Base-by-base conservation (phyloP, 345 rosid species). In the Eutrema japonicum region DNA sequence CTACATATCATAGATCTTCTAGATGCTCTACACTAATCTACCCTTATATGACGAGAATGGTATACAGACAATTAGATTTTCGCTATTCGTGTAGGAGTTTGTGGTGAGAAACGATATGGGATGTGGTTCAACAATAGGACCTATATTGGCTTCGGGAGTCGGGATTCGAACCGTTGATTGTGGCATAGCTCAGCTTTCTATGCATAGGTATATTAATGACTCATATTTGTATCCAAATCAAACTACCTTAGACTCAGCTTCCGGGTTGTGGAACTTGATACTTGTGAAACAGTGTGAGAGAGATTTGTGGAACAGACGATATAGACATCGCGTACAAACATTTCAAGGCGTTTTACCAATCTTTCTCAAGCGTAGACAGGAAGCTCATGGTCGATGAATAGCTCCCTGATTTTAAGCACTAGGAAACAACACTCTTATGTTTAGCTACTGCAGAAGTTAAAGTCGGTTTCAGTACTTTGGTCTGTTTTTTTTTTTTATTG, bases 91-190 rank as follows among this genome's bases (percentile, higher is more conserved):
- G 70, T 55, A 94, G 97, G 97, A 94, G 61, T 94, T 89, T 82
- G 98, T 89, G 59, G 96, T 94, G 72, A 89, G 98, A 77, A 94
- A 94, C 36, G 98, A 94, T 71, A 89, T 94, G 96, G 98, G 95
- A 71, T 94, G 98, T 73, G 98, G 98, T 40, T 94, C 97, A 52
- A 94, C 98, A 66, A 88, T 94, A 54, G 98, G 98, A 58, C 97
- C 98, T 6, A 94, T 91, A 75, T 89, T 94, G 53, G 97, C 98
- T 69, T 91, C 96, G 46, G 96, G 97, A 29, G 85, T 89, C 14
- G 98, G 97, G 71, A 82, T 94, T 49, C 86, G 95, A 42, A 94
- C 97, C 0, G 97, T 94, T 73, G 98, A 91, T 73, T 89, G 96
- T 6, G 98, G 98, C 68, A 91, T 91, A 59, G 85, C 97, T 64